phyloP scores from a whole-genome alignment of 106 monocot genomes.

The Triglochin maritima region DNA sequence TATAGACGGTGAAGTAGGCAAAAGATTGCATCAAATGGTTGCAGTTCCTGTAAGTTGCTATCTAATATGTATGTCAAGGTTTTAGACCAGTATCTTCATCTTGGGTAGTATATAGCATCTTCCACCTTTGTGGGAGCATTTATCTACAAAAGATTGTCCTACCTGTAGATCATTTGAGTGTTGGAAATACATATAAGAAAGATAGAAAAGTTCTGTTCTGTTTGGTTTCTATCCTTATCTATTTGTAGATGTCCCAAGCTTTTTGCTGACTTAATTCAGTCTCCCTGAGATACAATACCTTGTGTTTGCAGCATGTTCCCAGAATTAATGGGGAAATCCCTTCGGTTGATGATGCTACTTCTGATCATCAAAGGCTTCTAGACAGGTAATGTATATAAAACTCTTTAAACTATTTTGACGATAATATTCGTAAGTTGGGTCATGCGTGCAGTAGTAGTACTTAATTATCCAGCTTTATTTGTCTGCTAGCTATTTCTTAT shows the following conservation, averaged over 20 bases:
- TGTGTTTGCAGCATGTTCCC: constrained; percentile 41
- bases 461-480: too few relatives aligned
- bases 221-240: too few relatives aligned
- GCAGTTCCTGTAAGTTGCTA: constrained; percentile 60
- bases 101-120: too few relatives aligned
- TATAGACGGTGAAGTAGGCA: constrained; percentile 82
- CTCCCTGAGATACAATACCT: neutral
- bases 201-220: too few relatives aligned
- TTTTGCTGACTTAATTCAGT: too few relatives aligned
- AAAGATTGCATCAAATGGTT: constrained; percentile 68
- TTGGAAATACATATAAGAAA: too few relatives aligned
- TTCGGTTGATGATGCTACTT: constrained; percentile 58
- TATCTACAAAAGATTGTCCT: too few relatives aligned
- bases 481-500: too few relatives aligned
- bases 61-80: neutral
- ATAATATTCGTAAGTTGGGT: neutral
- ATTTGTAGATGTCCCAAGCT: too few relatives aligned
- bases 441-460: neutral
- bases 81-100: too few relatives aligned
- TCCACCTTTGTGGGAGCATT: too few relatives aligned
- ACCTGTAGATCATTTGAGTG: too few relatives aligned
- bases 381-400: constrained; percentile 24
- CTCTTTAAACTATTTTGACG: neutral
- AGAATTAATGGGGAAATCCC: constrained; percentile 62
- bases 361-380: constrained; percentile 68